Conservation (phyloP, 2,329 filamentous ascomycete species). For the Blumeriella jaapii region DNA sequence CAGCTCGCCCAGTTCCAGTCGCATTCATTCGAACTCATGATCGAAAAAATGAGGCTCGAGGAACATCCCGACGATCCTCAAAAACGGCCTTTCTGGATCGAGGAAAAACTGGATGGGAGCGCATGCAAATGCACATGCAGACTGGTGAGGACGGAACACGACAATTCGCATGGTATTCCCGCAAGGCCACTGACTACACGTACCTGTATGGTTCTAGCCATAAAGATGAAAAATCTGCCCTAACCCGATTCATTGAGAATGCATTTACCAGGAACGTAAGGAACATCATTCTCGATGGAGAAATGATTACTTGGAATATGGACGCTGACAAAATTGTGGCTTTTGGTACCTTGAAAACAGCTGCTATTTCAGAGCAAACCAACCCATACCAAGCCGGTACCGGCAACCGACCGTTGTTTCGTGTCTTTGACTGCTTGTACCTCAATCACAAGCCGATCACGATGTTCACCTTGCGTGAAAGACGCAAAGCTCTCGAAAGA, state of each 20-base stretch:
- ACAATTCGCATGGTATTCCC: conserved; percentile 80
- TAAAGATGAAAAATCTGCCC: conserved; percentile 59
- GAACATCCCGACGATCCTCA: conserved; percentile 57
- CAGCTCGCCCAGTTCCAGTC: conserved; percentile 90
- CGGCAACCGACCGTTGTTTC: conserved; percentile 64
- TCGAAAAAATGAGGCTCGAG: conserved; percentile 44
- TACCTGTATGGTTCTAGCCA: conserved; percentile 80
- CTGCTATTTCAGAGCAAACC: conserved; percentile 67
- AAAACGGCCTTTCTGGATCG: conserved; percentile 66
- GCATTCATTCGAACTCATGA: conserved; percentile 69
- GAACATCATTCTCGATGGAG: conserved; percentile 86
- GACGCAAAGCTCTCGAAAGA: conserved; percentile 60
- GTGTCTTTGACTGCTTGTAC: conserved; percentile 84
- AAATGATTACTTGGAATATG: conserved; percentile 98
- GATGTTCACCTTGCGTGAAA: conserved; percentile 70
- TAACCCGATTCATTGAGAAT: conserved; percentile 68
- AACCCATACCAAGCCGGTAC: conserved; percentile 46
- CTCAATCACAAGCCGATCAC: conserved; percentile 74
- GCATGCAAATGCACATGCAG: conserved; percentile 92
- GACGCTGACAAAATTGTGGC: conserved; percentile 71
- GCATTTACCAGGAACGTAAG: conserved; percentile 69
- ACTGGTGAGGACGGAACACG: conserved; percentile 61
- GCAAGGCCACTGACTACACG: conserved; percentile 93
- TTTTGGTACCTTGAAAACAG: conserved; percentile 89
- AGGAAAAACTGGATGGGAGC: conserved; percentile 97